phyloP scores from a whole-genome alignment of 805 yeast genomes.

The Torulaspora franciscae region DNA sequence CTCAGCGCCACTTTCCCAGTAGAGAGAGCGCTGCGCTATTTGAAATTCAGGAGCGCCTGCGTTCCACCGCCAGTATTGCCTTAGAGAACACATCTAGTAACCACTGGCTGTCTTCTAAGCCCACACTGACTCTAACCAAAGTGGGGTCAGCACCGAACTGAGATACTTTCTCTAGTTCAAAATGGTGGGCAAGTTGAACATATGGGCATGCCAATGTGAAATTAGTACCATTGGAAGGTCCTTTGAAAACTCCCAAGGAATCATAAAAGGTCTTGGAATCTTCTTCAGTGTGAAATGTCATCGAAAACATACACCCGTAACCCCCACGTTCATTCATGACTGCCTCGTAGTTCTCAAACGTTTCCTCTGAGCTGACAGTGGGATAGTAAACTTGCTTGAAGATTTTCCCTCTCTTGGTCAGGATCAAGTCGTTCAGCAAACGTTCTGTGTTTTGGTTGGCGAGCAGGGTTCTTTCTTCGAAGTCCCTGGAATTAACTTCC shows the following conservation, averaged over 20 bases:
- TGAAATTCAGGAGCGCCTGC: slow-evolving; percentile 5
- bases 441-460: slow-evolving; percentile 47
- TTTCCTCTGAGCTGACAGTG: slow-evolving; percentile 12
- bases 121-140: slow-evolving; percentile 71
- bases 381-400: slow-evolving; percentile 12
- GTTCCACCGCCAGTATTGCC: slow-evolving; percentile 42
- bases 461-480: slow-evolving; percentile 49
- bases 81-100: slow-evolving; percentile 44
- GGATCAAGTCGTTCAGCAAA: slow-evolving; percentile 7
- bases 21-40: too few species aligned
- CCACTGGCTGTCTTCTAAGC: slow-evolving; percentile 64
- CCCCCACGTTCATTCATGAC: slow-evolving; percentile 13
- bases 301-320: slow-evolving; percentile 13
- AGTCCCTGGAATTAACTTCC: slow-evolving; percentile 87
- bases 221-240: slow-evolving; percentile 85
- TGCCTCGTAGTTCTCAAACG: slow-evolving; percentile 9
- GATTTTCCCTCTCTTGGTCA: slow-evolving; percentile 10
- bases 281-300: slow-evolving; percentile 8
- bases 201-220: slow-evolving; percentile 85
- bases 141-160: slow-evolving; percentile 76
- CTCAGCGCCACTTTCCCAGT: too few species aligned
- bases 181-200: slow-evolving; percentile 74
- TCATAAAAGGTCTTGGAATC: slow-evolving; percentile 13
- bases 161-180: slow-evolving; percentile 71
- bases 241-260: slow-evolving; percentile 41